Evolutionary conservation across 1,139 yeast species (phyloP), one percentile per base, ranked within the genome.

Genomic region (Geotrichum australiense): DNA sequence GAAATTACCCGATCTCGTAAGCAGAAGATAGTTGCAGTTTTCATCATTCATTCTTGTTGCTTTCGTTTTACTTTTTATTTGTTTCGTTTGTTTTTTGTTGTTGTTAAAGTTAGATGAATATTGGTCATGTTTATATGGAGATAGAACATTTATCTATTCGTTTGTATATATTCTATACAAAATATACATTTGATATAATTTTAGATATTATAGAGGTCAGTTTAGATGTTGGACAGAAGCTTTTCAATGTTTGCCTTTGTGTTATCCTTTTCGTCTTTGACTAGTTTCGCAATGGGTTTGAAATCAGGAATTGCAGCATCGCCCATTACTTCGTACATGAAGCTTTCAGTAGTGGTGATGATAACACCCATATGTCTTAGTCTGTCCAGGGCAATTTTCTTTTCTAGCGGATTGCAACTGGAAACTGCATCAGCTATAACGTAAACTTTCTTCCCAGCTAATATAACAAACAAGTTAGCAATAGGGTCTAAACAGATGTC

Each of bases 1-100:
- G 64, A 81, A 79, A 59, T 69, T 86, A 45, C 98, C 98, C 7
- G 91, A 83, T 54, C 71, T 84, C 72, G 74, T 79, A 12, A 78
- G 80, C 35, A 31, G 21, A 16, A 18, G 24, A 19, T n/a, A n/a
- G n/a, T n/a, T n/a, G n/a, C n/a, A n/a, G n/a, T n/a, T n/a, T n/a
- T n/a, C n/a, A n/a, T n/a, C n/a, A n/a, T n/a, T n/a, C n/a, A n/a
- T n/a, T n/a, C n/a, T n/a, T n/a, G n/a, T n/a, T n/a, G n/a, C n/a
- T n/a, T n/a, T n/a, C n/a, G n/a, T n/a, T n/a, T n/a, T n/a, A n/a
- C n/a, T n/a, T n/a, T n/a, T n/a, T n/a, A n/a, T n/a, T n/a, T n/a
- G n/a, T n/a, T n/a, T n/a, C n/a, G n/a, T n/a, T n/a, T n/a, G n/a
- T n/a, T n/a, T n/a, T n/a, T n/a, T n/a, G n/a, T n/a, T n/a, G n/a